Evolutionary conservation across 805 yeast species (phyloP).

Genomic region (Candida argentea): DNA sequence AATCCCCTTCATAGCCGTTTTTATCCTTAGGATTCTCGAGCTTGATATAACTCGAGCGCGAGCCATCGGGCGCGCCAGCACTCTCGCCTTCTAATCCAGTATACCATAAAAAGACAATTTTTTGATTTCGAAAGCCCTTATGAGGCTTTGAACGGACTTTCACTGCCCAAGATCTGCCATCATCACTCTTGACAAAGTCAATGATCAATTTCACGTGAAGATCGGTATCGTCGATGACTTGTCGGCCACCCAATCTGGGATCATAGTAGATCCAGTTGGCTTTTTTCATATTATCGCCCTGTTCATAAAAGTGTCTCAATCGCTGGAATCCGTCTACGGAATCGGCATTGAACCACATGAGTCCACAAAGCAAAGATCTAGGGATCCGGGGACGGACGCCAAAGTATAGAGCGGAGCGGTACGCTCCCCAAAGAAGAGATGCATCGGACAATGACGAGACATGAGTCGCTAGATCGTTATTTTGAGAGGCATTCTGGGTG

Average conservation of each 20-base stretch:
- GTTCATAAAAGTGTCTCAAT: slow-evolving; percentile 69
- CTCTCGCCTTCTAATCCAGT: slow-evolving; percentile 60
- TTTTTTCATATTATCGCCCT: slow-evolving; percentile 54
- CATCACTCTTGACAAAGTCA: slow-evolving; percentile 64
- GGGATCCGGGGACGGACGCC: slow-evolving; percentile 83
- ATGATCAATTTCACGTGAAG: slow-evolving; percentile 54
- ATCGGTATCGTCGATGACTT: slow-evolving; percentile 58
- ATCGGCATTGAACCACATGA: slow-evolving; percentile 80
- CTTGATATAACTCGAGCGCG: slow-evolving; percentile 15
- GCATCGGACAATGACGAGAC: slow-evolving; percentile 10
- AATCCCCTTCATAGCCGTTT: slow-evolving; percentile 24
- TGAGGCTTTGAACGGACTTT: slow-evolving; percentile 59
- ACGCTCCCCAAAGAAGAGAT: slow-evolving; percentile 75
- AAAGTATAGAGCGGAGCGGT: slow-evolving; percentile 74
- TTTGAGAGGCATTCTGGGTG: slow-evolving; percentile 1
- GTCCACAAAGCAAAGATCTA: slow-evolving; percentile 61
- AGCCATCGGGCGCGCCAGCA: slow-evolving; percentile 3
- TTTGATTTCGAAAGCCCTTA: slow-evolving; percentile 34
- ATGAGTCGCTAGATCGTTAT: slow-evolving; percentile 1
- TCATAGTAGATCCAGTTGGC: slow-evolving; percentile 88
- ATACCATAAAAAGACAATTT: slow-evolving; percentile 67
- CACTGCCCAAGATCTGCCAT: slow-evolving; percentile 73
- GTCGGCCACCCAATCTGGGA: slow-evolving; percentile 79
- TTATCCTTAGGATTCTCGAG: slow-evolving; percentile 15
- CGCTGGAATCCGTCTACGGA: slow-evolving; percentile 40